Base-by-base conservation (phyloP, 345 rosid species). In the Linum trigynum region DNA sequence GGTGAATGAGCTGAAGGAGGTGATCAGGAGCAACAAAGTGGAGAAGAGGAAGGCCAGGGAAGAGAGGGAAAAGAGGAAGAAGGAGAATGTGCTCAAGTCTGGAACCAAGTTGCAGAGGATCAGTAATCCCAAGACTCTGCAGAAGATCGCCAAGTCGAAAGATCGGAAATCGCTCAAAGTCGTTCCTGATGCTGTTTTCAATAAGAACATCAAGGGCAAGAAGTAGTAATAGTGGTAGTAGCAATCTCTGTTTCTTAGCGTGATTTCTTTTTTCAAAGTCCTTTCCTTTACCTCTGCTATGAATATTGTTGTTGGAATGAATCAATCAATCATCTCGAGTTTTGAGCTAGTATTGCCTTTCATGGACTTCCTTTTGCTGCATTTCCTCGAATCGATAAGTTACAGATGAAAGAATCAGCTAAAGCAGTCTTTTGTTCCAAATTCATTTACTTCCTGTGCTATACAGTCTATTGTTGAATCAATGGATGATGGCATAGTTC, bases 51-150 rank as follows among this genome's bases (percentile, higher is more conserved):
- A 79, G 84, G 74, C 68, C 78, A 83, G 72, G 60, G 95, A 86
- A 76, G 98, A 92, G 79, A 80, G 91, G 57, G 91, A 86, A 86
- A 90, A 92, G 82, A 86, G 59, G 92, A 92, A 92, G 83, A 45
- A 84, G 70, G 96, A 90, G 80, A 92, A 92, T 59, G 67, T 90
- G 0, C 63, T 92, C 80, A 88, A 74, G 73, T 76, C 89, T 12
- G 97, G 97, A 5, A 85, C 97, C 0, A 92, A 88, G 78, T 71
- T 89, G 64, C 97, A 89, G 85, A 83, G 58, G 73, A 86, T 92
- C 40, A 76, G 86, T 4, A 92, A 92, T 65, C 96, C 95, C 8
- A 89, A 92, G 17, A 92, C 97, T 0, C 64, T 92, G 81, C 77
- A 87, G 88, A 92, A 82, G 79, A 86, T 90, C 60, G 79, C 87